A percentile compares a stretch with the other conserved stretches of the same genome.
These are phyloP conservation scores for Graphilbum fragrans DNA, from an alignment of 2,329 filamentous ascomycete genomes.

Conservation along the genomic window DNA sequence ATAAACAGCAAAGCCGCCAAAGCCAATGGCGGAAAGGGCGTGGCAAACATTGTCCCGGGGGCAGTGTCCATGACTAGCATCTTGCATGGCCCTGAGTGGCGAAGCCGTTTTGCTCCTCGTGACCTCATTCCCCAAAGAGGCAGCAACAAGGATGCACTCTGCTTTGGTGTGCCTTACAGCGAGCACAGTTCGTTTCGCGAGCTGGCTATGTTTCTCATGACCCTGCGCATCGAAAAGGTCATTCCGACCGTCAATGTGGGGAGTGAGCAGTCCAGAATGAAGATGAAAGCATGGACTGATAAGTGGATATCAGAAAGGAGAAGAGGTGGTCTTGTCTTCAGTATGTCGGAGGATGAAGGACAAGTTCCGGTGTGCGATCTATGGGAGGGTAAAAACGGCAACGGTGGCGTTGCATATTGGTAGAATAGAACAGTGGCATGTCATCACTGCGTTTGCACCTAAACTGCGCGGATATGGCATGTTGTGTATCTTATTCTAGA, in stretches of 20 bases:
- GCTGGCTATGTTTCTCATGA: constrained; percentile 84
- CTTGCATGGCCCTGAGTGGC: constrained; percentile 56
- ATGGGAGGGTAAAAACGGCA: constrained; percentile 28
- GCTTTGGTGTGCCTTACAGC: constrained; percentile 89
- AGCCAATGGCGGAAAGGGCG: constrained; percentile 35
- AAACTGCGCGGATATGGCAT: no score
- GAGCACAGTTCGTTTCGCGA: constrained; percentile 95
- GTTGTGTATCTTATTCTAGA: no score
- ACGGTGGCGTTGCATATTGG: constrained; percentile 27
- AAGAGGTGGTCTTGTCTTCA: constrained; percentile 38
- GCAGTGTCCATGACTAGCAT: constrained; percentile 36
- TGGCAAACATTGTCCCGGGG: constrained; percentile 30
- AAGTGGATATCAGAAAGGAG: constrained; percentile 48
- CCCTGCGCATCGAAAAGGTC: constrained; percentile 73
- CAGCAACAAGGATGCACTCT: constrained; percentile 69
- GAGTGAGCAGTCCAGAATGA: constrained; percentile 40
- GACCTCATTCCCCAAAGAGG: constrained; percentile 76
- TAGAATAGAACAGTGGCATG: no score
- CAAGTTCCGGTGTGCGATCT: constrained; percentile 19
- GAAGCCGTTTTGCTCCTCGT: constrained; percentile 54
- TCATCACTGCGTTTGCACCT: no score
- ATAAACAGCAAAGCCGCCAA: constrained; percentile 23
- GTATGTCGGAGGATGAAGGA: constrained; percentile 12
- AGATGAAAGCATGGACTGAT: constrained; percentile 56
- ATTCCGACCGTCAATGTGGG: constrained; percentile 86